Base-by-base conservation (phyloP, 768 basidiomycete genomes). In the Clathrus columnatus region DNA sequence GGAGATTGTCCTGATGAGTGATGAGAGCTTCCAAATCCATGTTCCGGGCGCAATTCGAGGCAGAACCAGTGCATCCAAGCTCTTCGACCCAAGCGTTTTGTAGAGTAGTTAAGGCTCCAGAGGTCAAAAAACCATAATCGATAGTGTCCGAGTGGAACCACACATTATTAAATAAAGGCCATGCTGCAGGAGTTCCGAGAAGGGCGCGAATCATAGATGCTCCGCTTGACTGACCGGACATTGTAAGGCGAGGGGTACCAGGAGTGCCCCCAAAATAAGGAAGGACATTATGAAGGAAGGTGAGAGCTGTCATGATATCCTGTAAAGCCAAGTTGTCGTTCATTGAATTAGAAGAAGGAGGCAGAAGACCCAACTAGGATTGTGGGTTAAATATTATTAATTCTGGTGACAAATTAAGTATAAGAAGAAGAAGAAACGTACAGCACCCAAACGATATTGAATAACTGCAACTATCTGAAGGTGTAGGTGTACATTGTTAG, bases 141-240 rank as follows among this genome's bases (percentile, higher is more conserved):
- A 93, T 87, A 2, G 91, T 87, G 63, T 93, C 92, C 0, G 89
- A 91, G 52, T 94, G 90, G 18, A 93, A 64, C 56, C 91, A 90
- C 0, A 83, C 87, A 50, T 79, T 84, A 56, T 77, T 73, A 74
- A 94, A 94, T 49, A 91, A 72, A 0, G 78, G 73, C 20, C 79
- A 75, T 0, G 84, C 90, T 2, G 82, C 80, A 2, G 91, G 87
- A 2, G 74, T 73, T 11, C 83, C 87, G 41, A 93, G 75, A 48
- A 94, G 72, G 0, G 87, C 81, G 55, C 90, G 76, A 64, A 94
- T 78, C 75, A 92, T 76, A 58, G 72, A 80, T 1, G 84, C 91
- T 47, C 91, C 91, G 48, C 81, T 79, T 66, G 87, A 89, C 70
- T 93, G 90, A 6, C 90, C 91, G 41, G 87, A 87, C 17, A 93